These are phyloP conservation scores for Chrysanthemum seticuspe DNA, from an alignment of 129 eudicot species.

Conservation along the genomic window DNA sequence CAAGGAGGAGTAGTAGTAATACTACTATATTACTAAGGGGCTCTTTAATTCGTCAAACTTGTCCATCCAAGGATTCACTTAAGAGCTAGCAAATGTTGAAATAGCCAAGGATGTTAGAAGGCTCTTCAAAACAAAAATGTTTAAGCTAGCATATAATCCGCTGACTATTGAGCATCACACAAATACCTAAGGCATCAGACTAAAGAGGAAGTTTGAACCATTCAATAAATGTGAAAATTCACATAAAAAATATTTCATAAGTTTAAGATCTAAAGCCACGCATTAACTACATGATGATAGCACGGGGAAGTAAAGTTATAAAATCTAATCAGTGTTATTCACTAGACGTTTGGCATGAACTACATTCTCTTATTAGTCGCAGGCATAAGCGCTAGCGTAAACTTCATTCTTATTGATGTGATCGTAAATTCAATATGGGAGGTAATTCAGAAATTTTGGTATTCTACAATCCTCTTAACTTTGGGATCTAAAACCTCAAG, in stretches of 20 bases:
- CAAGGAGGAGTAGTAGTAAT: no score
- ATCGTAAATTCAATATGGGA: constrained; percentile 9
- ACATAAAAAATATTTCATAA: neutral
- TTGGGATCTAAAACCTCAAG: no score
- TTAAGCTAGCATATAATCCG: neutral
- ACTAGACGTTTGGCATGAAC: no score
- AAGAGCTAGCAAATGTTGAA: neutral
- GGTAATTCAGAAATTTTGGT: no score
- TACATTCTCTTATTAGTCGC: neutral
- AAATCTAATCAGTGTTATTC: neutral
- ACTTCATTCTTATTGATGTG: neutral
- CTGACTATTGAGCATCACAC: neutral
- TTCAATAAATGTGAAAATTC: neutral
- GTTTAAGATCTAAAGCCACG: neutral
- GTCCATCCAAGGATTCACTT: neutral
- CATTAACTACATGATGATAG: neutral
- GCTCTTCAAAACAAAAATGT: neutral
- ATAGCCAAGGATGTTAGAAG: neutral
- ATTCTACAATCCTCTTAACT: no score
- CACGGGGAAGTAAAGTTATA: neutral
- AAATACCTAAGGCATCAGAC: neutral
- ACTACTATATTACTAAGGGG: no score
- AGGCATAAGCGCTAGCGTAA: neutral
- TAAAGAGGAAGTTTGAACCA: neutral
- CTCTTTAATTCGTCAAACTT: no score